These are phyloP conservation scores for Ascochyta koolunga DNA, from an alignment of 2,329 filamentous ascomycete genomes.

Conservation along the genomic window DNA sequence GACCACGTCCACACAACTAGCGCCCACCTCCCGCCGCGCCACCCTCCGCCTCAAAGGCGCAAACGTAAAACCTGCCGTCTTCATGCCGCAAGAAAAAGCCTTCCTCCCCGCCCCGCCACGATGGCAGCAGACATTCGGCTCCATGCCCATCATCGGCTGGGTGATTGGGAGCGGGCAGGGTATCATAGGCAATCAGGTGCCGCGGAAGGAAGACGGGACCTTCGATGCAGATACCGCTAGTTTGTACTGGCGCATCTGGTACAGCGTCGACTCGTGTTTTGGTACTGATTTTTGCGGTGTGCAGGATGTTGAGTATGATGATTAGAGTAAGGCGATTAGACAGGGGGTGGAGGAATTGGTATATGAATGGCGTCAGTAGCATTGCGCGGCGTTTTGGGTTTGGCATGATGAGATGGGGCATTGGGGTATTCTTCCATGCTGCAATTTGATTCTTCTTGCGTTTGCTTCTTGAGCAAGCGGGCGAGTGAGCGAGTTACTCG, in stretches of 20 bases:
- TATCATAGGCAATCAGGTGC: constrained; percentile 78
- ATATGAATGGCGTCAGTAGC: constrained; percentile 13
- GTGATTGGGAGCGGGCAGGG: constrained; percentile 54
- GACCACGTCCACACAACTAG: constrained; percentile 28
- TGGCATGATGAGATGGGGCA: neutral
- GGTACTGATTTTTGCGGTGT: constrained; percentile 67
- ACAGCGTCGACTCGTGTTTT: constrained; percentile 60
- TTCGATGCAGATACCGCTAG: constrained; percentile 76
- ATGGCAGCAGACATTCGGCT: constrained; percentile 51
- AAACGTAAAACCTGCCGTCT: constrained; percentile 47
- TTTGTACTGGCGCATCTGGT: constrained; percentile 66
- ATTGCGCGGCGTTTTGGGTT: constrained; percentile 21
- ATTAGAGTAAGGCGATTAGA: constrained; percentile 45
- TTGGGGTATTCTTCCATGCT: neutral
- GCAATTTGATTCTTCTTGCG: neutral
- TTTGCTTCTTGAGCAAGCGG: neutral
- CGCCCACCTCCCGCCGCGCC: constrained; percentile 27
- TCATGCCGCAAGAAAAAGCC: constrained; percentile 54
- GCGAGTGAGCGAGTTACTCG: neutral
- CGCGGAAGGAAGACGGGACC: constrained; percentile 72
- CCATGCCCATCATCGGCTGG: constrained; percentile 58
- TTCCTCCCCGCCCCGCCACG: constrained; percentile 52
- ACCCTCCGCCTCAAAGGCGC: constrained; percentile 39
- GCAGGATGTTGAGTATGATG: constrained; percentile 56
- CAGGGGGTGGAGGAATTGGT: neutral